Evolutionary conservation across 192 early-diverging fungal genomes (phyloP), one percentile per base, ranked within the genome.

Genomic region (Entophlyctis luteolus): DNA sequence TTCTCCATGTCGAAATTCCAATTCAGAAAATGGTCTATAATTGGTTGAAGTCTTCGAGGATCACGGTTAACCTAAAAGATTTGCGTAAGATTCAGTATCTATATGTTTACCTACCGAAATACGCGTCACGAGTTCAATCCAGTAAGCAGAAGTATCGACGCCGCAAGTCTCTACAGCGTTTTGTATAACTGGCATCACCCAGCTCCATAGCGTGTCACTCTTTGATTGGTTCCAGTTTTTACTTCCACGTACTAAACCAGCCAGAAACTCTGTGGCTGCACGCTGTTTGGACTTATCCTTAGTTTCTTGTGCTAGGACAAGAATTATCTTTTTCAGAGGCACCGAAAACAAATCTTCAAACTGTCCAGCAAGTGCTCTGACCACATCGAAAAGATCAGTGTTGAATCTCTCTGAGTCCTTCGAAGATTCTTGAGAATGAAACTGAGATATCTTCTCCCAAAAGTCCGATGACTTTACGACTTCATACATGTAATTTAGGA

Each of bases 261-360:
- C 86, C 2, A 92, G 53, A 23, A 95, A 67, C 65, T 96, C 94
- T 3, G 89, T 70, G 0, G 87, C 91, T 1, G 92, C 89, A 16
- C 93, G 79, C 70, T 96, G 95, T 8, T 87, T 71, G 52, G 85
- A 84, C 57, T 88, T 91, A 36, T 91, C 88, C 59, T 89, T 87
- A 4, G 81, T 75, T 25, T 79, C 67, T 12, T 57, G 16, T 37
- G 75, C 76, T 10, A 90, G 72, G 32, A 52, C 68, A 38, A 75
- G 76, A n/a, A 95, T 56, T 20, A 77, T 59, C 1, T 86, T 74
- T 63, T 85, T 77, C 18, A 88, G 78, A 3, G 58, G 55, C 3
- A 81, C 84, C 2, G 87, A 47, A 42, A 92, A 72, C 16, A 78
- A 67, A 25, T 82, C 79, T 39, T 88, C 89, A 75, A 84, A 89